Base-by-base conservation (phyloP, 2,329 filamentous ascomycete species). In the Bertia moriformis region DNA sequence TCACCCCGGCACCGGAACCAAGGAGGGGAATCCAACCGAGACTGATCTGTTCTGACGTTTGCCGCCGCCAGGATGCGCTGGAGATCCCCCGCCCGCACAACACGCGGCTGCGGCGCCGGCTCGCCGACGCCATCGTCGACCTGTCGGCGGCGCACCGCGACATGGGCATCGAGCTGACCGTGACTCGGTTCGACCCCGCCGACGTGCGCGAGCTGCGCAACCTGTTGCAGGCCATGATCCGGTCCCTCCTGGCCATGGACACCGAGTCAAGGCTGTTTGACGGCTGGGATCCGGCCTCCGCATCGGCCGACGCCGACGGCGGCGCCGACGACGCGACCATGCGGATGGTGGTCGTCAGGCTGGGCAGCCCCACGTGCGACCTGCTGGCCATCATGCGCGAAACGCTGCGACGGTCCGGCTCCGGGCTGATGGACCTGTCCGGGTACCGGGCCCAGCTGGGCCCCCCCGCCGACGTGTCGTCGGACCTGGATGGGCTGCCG, bases 91-190 rank as follows among this genome's bases (percentile, higher is more conserved):
- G 48, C 2, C 48, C 50, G 2, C 50, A 49, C 41, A 52, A 50
- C 13, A 43, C 53, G 10, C 48, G 44, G 27, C 50, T 57, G 43
- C 61, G 66, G 20, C 58, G 65, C 33, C 56, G 60, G 27, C 53
- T 77, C 14, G 61, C 65, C 3, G 62, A 61, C 43, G 61, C 64
- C 1, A 73, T 73, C 42, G 68, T 75, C 42, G 63, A 69, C 41
- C 57, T 76, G 40, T 73, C 71, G 13, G 60, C 70, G 43, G 66
- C 65, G 2, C 65, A 71, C 42, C 61, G 71, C 49, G 72, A 77
- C 45, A 61, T 76, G 42, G 60, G 62, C 12, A 61, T 73, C 39
- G 71, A 75, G 40, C 60, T 73, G n/a, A 69, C 70, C 1, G 52
- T 74, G 3, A 72, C 69, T 1, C 59, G 64, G 1, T 69, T 74